Percentiles rank a stretch among this genome's conserved stretches.
phyloP scores from a whole-genome alignment of 768 basidiomycete genomes.

The Hydnomerulius pinastri region DNA sequence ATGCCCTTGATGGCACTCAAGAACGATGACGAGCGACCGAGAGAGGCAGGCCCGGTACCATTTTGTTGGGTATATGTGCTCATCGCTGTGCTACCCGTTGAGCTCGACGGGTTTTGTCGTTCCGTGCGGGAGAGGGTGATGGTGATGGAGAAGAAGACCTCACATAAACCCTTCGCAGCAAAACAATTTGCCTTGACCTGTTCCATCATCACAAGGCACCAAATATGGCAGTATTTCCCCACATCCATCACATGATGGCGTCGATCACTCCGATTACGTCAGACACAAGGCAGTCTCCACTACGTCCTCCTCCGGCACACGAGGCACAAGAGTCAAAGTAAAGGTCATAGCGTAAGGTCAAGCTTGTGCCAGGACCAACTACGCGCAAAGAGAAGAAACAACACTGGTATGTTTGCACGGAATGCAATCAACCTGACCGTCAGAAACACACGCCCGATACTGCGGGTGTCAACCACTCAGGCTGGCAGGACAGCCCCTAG shows the following conservation, averaged over 20 bases:
- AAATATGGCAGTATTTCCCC: conserved; percentile 17
- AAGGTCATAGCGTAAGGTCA: too few species aligned
- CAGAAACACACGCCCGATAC: conserved; percentile 3
- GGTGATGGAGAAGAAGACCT: conserved; percentile 25
- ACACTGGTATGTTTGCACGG: conserved; percentile 19
- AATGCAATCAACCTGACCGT: conserved; percentile 2
- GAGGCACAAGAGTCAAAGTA: too few species aligned
- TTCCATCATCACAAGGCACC: conserved; percentile 1
- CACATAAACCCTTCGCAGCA: conserved; percentile 9
- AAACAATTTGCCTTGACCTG: conserved; percentile 23
- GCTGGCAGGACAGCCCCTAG: not conserved
- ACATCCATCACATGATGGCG: too few species aligned
- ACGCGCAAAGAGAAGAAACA: not conserved
- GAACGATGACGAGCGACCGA: conserved; percentile 59
- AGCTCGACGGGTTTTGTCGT: conserved; percentile 19
- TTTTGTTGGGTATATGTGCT: conserved; percentile 30
- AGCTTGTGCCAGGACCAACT: too few species aligned
- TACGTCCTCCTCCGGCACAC: too few species aligned
- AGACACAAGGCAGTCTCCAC: too few species aligned
- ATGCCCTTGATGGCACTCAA: conserved; percentile 64
- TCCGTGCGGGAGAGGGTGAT: conserved; percentile 5
- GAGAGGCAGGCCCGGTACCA: conserved; percentile 28
- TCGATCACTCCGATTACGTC: not conserved
- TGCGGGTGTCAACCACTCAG: too few species aligned
- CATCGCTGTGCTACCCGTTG: conserved; percentile 25